These are phyloP conservation scores for Bipolaris sorokiniana DNA, from an alignment of 2,329 filamentous ascomycete genomes.

Conservation along the genomic window DNA sequence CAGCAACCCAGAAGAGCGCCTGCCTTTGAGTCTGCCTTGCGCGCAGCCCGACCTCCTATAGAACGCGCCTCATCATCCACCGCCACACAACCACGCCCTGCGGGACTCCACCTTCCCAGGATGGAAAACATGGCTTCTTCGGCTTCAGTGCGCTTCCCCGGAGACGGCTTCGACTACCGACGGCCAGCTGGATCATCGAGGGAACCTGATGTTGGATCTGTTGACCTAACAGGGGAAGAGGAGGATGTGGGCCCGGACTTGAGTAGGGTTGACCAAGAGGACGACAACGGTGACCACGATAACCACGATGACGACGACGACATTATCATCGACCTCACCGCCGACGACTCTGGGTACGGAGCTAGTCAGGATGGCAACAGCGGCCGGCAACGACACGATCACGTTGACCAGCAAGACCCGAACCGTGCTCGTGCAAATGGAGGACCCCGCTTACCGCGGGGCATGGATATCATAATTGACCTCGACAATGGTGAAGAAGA, in stretches of 20 bases:
- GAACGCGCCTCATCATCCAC: constrained; percentile 10
- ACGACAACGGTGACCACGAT: neutral
- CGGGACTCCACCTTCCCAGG: constrained; percentile 29
- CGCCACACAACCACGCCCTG: neutral
- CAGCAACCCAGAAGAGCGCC: constrained; percentile 2
- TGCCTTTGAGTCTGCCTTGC: constrained; percentile 5
- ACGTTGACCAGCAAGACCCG: constrained; percentile 3
- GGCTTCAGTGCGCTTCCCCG: constrained; percentile 49
- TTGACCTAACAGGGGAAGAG: constrained; percentile 48
- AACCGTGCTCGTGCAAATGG: constrained; percentile 20
- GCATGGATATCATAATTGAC: constrained; percentile 52
- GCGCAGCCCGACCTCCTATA: constrained; percentile 5
- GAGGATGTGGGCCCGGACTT: constrained; percentile 23
- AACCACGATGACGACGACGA: neutral
- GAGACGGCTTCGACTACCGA: constrained; percentile 63
- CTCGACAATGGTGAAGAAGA: constrained; percentile 44
- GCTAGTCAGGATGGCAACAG: constrained; percentile 17
- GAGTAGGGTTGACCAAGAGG: constrained; percentile 14
- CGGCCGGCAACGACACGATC: neutral
- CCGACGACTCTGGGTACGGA: constrained; percentile 34
- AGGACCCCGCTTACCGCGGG: constrained; percentile 49
- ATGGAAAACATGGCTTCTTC: constrained; percentile 37
- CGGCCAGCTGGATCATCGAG: constrained; percentile 54
- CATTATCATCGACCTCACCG: constrained; percentile 42
- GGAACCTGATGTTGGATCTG: constrained; percentile 31